Evolutionary conservation across 1,139 yeast species (phyloP).

Genomic region (Groenewaldozyma sp.): DNA sequence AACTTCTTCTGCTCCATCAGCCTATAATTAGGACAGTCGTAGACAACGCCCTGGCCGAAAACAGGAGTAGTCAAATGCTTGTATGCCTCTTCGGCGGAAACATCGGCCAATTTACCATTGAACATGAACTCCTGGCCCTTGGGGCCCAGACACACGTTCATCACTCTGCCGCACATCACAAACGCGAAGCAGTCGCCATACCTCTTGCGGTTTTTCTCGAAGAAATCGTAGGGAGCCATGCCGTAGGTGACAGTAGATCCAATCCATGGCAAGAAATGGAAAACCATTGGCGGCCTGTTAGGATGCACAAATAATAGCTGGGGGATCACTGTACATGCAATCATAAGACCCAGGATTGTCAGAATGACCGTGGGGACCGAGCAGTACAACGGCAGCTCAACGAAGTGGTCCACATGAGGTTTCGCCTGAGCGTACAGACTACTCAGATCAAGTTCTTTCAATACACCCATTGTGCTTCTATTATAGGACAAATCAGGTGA

Average conservation of each 20-base stretch:
- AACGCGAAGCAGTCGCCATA: slow-evolving; percentile 92
- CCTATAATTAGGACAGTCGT: slow-evolving; percentile 89
- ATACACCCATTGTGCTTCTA: slow-evolving; percentile 11
- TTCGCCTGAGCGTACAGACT: neutral
- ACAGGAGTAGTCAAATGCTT: slow-evolving; percentile 94
- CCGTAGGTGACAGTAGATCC: slow-evolving; percentile 89
- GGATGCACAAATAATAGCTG: slow-evolving; percentile 63
- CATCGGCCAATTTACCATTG: slow-evolving; percentile 83
- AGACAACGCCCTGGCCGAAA: slow-evolving; percentile 93
- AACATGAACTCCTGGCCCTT: slow-evolving; percentile 95
- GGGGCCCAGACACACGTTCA: slow-evolving; percentile 96
- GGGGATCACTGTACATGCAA: slow-evolving; percentile 54
- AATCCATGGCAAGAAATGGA: slow-evolving; percentile 91
- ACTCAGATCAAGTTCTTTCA: slow-evolving; percentile 5
- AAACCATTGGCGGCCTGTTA: slow-evolving; percentile 60
- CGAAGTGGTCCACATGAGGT: neutral
- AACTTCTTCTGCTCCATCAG: slow-evolving; percentile 98
- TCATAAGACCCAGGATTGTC: slow-evolving; percentile 21
- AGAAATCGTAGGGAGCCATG: slow-evolving; percentile 86
- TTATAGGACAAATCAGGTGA: too few relatives aligned
- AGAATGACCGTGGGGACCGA: slow-evolving; percentile 26
- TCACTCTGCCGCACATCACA: slow-evolving; percentile 75
- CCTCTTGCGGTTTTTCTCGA: slow-evolving; percentile 63
- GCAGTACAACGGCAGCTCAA: slow-evolving; percentile 19
- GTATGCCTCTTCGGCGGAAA: slow-evolving; percentile 94